A percentile compares a stretch with the other conserved stretches of the same genome.
These are phyloP conservation scores for Pseudocercospora vitis DNA, from an alignment of 2,329 filamentous ascomycete genomes.

Conservation along the genomic window DNA sequence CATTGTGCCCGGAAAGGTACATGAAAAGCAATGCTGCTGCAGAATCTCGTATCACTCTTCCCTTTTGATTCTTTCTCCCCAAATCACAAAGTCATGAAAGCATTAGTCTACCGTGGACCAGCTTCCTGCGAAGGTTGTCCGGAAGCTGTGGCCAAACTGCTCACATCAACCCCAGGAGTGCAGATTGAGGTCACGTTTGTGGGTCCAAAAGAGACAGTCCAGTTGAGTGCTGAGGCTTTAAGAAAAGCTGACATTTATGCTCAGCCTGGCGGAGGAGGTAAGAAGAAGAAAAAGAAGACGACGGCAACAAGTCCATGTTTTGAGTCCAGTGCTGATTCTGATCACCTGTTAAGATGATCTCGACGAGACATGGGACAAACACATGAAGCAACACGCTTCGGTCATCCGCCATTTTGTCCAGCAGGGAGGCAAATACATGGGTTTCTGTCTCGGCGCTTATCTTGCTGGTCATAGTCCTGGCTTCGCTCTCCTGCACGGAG, in stretches of 20 bases:
- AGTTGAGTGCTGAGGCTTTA: conserved; percentile 22
- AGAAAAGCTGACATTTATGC: conserved; percentile 19
- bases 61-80: no score
- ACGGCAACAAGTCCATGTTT: no score
- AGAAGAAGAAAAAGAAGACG: not conserved
- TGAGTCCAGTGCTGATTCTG: conserved; percentile 1
- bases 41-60: not conserved
- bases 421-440: conserved; percentile 26
- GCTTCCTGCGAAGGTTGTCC: conserved; percentile 20
- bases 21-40: not conserved
- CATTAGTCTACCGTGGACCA: conserved; percentile 26
- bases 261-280: conserved; percentile 29
- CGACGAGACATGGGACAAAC: conserved; percentile 18
- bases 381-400: conserved; percentile 18
- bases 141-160: conserved; percentile 23
- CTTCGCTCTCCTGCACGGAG: conserved; percentile 18
- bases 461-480: conserved; percentile 24
- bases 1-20: no score
- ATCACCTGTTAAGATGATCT: conserved; percentile 14
- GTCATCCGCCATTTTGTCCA: conserved; percentile 25
- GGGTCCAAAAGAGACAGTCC: conserved; percentile 22
- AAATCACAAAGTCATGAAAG: no score
- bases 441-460: conserved; percentile 30
- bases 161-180: conserved; percentile 13
- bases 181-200: conserved; percentile 24